Evolutionary conservation across 179 eudicot genomes (phyloP).

Genomic region (Spergularia azorica): DNA sequence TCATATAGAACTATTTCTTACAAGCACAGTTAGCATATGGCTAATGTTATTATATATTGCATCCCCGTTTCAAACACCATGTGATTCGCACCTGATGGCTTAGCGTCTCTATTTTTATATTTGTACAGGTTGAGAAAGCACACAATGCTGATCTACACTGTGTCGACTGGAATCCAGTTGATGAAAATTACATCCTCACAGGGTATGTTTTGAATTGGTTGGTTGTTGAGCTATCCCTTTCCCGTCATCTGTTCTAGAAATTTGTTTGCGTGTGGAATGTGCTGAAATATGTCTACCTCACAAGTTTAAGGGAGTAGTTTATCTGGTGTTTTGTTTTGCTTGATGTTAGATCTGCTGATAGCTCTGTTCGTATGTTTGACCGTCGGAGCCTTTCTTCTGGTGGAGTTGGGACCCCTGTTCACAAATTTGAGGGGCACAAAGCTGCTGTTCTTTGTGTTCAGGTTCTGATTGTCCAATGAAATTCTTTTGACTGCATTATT

Average conservation of each 20-base stretch:
- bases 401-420: conserved; percentile 76
- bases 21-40: background rate
- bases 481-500: conserved; percentile 15
- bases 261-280: background rate
- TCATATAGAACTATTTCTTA: background rate
- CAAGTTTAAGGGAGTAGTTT: conserved; percentile 1
- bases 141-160: conserved; percentile 97
- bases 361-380: conserved; percentile 88
- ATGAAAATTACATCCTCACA: conserved; percentile 81
- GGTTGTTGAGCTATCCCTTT: background rate
- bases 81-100: background rate
- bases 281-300: background rate
- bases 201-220: conserved; percentile 56
- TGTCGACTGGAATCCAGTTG: conserved; percentile 97
- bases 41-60: conserved; percentile 1
- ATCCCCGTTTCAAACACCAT: background rate
- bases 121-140: conserved; percentile 87
- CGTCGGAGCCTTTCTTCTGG: conserved; percentile 82
- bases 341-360: conserved; percentile 80
- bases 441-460: conserved; percentile 97
- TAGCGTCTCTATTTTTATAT: background rate
- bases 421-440: conserved; percentile 81
- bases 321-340: conserved; percentile 5
- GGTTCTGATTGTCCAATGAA: conserved; percentile 41
- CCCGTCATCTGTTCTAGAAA: conserved; percentile 15